These are phyloP conservation scores for Hura crepitans DNA, from an alignment of 441 rosid genomes.

Conservation along the genomic window DNA sequence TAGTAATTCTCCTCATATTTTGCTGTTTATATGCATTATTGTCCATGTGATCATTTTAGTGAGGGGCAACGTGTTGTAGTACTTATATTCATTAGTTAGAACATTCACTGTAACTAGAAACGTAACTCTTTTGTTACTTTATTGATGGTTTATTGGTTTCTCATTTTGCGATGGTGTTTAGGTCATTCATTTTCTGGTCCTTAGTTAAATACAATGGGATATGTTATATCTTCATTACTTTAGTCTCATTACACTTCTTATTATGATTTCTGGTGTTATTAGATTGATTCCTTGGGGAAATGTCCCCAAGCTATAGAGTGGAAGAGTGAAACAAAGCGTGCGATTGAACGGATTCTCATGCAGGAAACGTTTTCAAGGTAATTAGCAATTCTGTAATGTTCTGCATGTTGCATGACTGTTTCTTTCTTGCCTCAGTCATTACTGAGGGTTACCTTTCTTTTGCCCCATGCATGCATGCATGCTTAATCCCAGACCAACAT, in stretches of 20 bases:
- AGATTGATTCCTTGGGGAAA: conserved; percentile 19
- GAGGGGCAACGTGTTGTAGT: not conserved
- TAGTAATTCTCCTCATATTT: not conserved
- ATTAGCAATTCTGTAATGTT: conserved; percentile 15
- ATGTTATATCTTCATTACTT: not conserved
- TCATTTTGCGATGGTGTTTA: not conserved
- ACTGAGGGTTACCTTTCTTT: not conserved
- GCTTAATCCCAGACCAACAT: too few species aligned
- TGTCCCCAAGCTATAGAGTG: conserved; percentile 32
- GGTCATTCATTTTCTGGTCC: not conserved
- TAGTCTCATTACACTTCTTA: not conserved
- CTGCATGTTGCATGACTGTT: conserved; percentile 13
- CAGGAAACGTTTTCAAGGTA: conserved; percentile 84
- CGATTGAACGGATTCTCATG: conserved; percentile 72
- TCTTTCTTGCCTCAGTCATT: conserved; percentile 7
- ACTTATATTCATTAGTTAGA: not conserved
- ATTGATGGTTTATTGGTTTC: not conserved
- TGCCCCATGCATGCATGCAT: not conserved
- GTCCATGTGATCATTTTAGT: not conserved
- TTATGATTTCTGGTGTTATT: conserved; percentile 24
- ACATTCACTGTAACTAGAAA: not conserved
- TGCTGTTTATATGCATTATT: not conserved
- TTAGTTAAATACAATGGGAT: not conserved
- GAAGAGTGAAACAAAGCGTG: conserved; percentile 50
- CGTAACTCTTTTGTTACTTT: not conserved